A percentile compares a stretch with the other conserved stretches of the same genome.
These are phyloP conservation scores for Epichloe elymi DNA, from an alignment of 2,329 filamentous ascomycete species.

Conservation along the genomic window DNA sequence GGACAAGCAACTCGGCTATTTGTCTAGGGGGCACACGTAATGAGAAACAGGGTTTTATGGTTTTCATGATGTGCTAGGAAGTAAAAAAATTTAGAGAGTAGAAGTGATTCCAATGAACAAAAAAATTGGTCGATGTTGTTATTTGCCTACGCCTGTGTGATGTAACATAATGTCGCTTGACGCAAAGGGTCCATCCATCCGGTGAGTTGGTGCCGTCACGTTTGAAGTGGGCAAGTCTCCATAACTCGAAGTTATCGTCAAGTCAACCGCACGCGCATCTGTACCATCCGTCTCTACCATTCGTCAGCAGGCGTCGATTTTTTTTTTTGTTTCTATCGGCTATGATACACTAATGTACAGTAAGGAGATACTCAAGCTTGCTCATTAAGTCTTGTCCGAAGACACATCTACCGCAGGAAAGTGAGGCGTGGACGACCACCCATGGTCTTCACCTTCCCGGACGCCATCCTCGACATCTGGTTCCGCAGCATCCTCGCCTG, in stretches of 20 bases:
- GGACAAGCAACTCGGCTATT: slow-evolving; percentile 29
- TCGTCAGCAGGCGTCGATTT: too few relatives aligned
- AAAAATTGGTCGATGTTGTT: slow-evolving; percentile 1
- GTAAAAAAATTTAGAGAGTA: slow-evolving; percentile 34
- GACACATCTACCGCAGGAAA: background rate
- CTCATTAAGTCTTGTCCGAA: background rate
- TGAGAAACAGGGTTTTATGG: slow-evolving; percentile 21
- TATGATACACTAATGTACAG: background rate
- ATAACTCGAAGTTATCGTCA: too few relatives aligned
- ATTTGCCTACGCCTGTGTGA: background rate
- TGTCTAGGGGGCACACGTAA: slow-evolving; percentile 26
- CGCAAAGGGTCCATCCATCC: too few relatives aligned
- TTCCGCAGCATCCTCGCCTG: too few relatives aligned
- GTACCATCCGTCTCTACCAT: background rate
- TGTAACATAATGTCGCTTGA: background rate
- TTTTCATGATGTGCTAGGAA: slow-evolving; percentile 26
- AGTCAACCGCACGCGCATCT: background rate
- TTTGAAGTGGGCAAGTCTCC: too few relatives aligned
- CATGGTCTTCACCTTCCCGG: too few relatives aligned
- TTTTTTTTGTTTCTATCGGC: background rate
- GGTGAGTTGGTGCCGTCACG: too few relatives aligned
- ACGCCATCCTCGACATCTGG: too few relatives aligned
- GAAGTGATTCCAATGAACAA: slow-evolving; percentile 22
- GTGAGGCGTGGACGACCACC: too few relatives aligned
- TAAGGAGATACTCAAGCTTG: background rate